Evolutionary conservation across 2,329 filamentous ascomycete genomes (phyloP), one percentile per base, ranked within the genome.

Genomic region (Aspergillus proliferans): DNA sequence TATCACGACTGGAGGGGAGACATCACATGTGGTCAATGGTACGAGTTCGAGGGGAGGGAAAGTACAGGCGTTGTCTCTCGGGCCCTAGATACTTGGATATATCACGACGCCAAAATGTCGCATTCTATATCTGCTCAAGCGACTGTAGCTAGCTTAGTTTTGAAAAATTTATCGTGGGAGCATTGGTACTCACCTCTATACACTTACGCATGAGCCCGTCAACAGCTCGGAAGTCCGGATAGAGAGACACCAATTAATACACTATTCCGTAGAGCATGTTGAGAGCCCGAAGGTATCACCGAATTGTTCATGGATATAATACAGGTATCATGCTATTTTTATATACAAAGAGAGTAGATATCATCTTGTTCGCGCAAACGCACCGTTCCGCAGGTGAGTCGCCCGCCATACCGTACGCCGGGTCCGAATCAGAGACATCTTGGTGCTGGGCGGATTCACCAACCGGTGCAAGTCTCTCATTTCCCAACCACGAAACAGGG

Each of bases 401-500:
- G n/a, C 18, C 5, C 38, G 38, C 6, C 18, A 40, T 21, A 48
- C 15, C 9, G 42, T 47, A 12, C 43, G 38, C 7, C 40, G 41
- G 21, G 44, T 52, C 28, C 49, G 39, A 14, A 40, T 47, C n/a
- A 38, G 43, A 12, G 52, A 53, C 48, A 52, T 51, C 19, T 43
- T 47, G 10, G 50, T 48, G 38, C 47, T 51, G 4, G 52, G 52
- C 5, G 61, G 60, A 48, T 64, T 62, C 18, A 65, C 47, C 45
- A 64, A 22, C 43, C 51, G 43, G 6, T 57, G 47, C 15, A 58
- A 47, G 39, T 65, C 54, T 2, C 36, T 43, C 8, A 47, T 9
- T 39, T 60, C 61, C 44, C 54, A 47, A 9, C 57, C 57, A 14
- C 53, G 48, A 43, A 70, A 68, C 38, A 72, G 47, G 7, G 56